A percentile compares a stretch with the other conserved stretches of the same genome.
These are phyloP conservation scores for Alternaria hordeiaustralica DNA, from an alignment of 2,329 filamentous ascomycete genomes.

Conservation along the genomic window DNA sequence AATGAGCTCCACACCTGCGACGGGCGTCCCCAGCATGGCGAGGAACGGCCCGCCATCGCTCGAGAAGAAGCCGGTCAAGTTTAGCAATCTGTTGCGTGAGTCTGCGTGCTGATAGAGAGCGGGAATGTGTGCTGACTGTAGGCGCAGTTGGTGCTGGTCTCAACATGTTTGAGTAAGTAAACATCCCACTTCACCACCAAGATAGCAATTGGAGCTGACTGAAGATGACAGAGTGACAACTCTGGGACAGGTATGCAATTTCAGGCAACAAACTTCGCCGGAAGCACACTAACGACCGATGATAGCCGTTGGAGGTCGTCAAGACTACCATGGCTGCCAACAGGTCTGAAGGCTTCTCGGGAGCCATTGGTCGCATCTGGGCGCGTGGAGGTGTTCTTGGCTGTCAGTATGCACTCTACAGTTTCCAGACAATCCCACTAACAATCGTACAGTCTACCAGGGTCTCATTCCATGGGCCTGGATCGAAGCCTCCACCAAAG, in stretches of 20 bases:
- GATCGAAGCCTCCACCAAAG: slow-evolving; percentile 99
- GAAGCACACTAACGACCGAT: slow-evolving; percentile 56
- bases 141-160: slow-evolving; percentile 78
- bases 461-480: slow-evolving; percentile 94
- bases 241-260: slow-evolving; percentile 64
- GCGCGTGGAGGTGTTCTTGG: slow-evolving; percentile 88
- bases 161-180: slow-evolving; percentile 86
- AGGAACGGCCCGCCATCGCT: slow-evolving; percentile 59
- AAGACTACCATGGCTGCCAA: slow-evolving; percentile 99
- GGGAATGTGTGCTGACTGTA: slow-evolving; percentile 33
- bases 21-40: slow-evolving; percentile 55
- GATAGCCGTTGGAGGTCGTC: slow-evolving; percentile 92
- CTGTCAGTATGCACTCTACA: slow-evolving; percentile 69
- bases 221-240: slow-evolving; percentile 64
- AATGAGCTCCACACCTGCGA: slow-evolving; percentile 57
- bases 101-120: slow-evolving; percentile 18
- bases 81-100: slow-evolving; percentile 90
- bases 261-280: neutral
- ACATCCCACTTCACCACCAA: slow-evolving; percentile 7
- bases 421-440: slow-evolving; percentile 48
- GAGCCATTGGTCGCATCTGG: slow-evolving; percentile 88
- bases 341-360: slow-evolving; percentile 82
- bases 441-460: slow-evolving; percentile 80
- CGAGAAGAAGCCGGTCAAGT: slow-evolving; percentile 99
- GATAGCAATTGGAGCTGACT: slow-evolving; percentile 13